Base-by-base conservation (phyloP, 2,329 filamentous ascomycete species). In the Epichloe glyceriae region DNA sequence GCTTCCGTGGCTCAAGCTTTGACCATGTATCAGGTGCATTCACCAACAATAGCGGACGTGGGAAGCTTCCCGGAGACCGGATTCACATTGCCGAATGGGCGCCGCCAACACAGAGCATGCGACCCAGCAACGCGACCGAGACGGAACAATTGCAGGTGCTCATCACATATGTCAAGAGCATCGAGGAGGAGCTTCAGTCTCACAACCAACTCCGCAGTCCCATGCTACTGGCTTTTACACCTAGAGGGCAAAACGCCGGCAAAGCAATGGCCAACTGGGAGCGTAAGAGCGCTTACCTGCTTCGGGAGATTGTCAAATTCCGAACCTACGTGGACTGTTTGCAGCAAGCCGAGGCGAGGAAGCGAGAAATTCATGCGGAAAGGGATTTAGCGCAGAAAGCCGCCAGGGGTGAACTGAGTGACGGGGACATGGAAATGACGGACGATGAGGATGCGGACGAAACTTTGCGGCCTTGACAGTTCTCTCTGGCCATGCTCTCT, bases 201-300 rank as follows among this genome's bases (percentile, higher is more conserved):
- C 93, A 98, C 68, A 96, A 97, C 62, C 85, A 90, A 63, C 74
- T 97, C 56, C 83, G 93, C 57, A 82, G 82, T 52, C 83, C 88
- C 2, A 93, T 97, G 85, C 76, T 90, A 50, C 76, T 95, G 50
- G 89, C 93, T 8, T 97, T 94, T 64, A 89, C 88, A 14, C 86
- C 88, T 3, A 80, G 89, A 33, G 85, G 91, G 54, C 76, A 80
- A 38, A 97, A 97, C 61, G 79, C 83, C 15, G 73, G 73, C 55
- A 90, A 86, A 67, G 88, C 91, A 15, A 91, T 97, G 86, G 77
- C 83, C 19, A 98, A 98, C 67, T 98, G 93, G 91, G 90, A 98
- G 72, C 83, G 86, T 62, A 97, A 97, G 72, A 94, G 88, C 51
- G 84, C 87, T 33, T 95, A 97, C 64, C 71, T 98, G 40, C 75